Conservation (phyloP, 768 basidiomycete genomes). For the Russula brevipes region DNA sequence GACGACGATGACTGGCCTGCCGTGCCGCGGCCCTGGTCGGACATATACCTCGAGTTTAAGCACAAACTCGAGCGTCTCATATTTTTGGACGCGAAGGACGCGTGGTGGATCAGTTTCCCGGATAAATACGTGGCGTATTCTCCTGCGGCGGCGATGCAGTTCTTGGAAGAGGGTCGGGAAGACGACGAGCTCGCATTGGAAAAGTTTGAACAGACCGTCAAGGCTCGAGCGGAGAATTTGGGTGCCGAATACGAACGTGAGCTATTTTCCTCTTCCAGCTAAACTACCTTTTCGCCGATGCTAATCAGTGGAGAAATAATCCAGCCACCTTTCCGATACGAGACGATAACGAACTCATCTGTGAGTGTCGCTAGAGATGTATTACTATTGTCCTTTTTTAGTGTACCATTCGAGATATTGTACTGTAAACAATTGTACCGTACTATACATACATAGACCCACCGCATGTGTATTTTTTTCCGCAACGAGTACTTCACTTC, state of each 20-base stretch:
- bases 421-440: neutral
- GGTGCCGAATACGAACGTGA: constrained; percentile 10
- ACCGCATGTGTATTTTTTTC: neutral
- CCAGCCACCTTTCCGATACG: constrained; percentile 10
- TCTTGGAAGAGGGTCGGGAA: constrained; percentile 11
- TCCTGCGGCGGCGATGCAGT: constrained; percentile 5
- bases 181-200: constrained; percentile 2
- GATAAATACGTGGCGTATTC: constrained; percentile 14
- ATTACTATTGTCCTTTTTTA: neutral
- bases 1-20: neutral
- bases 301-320: neutral
- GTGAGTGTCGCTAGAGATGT: constrained; percentile 16
- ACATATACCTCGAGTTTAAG: constrained; percentile 1
- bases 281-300: neutral
- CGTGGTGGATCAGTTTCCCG: constrained; percentile 20
- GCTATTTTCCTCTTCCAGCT: neutral
- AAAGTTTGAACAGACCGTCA: neutral
- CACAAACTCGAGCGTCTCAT: constrained; percentile 8
- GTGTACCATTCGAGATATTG: neutral
- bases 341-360: constrained; percentile 16
- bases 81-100: constrained; percentile 11
- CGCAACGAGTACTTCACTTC: neutral
- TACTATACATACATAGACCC: neutral
- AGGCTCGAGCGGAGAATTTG: neutral
- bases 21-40: constrained; percentile 16